phyloP scores from a whole-genome alignment of 305 asterid species.

The Solanum hybrid region DNA sequence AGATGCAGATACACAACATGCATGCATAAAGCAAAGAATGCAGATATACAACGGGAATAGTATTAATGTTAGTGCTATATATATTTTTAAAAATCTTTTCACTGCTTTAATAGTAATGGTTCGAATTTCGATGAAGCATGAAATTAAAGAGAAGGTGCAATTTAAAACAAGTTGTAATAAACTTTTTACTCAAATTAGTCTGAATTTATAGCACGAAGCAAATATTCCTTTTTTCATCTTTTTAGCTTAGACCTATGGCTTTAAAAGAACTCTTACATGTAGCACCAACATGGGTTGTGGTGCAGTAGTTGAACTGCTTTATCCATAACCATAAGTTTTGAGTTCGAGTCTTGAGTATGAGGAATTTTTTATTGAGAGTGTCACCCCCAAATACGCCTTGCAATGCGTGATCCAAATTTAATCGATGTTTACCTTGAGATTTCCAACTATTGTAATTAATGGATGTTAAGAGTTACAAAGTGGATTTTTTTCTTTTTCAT shows the following conservation, averaged over 20 bases:
- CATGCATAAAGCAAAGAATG: not conserved
- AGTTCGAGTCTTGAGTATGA: not conserved
- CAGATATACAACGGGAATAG: not conserved
- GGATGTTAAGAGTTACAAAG: not conserved
- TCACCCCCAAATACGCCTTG: rapidly evolving
- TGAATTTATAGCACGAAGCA: not conserved
- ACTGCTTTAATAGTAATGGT: not conserved
- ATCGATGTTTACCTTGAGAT: not conserved
- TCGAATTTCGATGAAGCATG: not conserved
- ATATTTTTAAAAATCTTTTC: not conserved
- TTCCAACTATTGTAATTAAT: not conserved
- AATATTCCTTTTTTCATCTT: not conserved
- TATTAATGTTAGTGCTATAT: not conserved
- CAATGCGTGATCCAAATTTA: not conserved
- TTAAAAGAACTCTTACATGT: not conserved
- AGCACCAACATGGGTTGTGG: too few relatives aligned
- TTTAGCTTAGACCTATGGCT: not conserved
- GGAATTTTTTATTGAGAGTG: not conserved
- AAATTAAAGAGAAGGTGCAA: not conserved
- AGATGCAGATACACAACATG: not conserved
- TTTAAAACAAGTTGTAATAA: not conserved
- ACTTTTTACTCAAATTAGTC: not conserved
- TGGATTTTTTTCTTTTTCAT: not conserved
- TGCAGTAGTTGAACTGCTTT: too few relatives aligned
- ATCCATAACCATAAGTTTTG: too few relatives aligned